Evolutionary conservation across 2,329 filamentous ascomycete species (phyloP).

Genomic region (Xylariaceae sp.): DNA sequence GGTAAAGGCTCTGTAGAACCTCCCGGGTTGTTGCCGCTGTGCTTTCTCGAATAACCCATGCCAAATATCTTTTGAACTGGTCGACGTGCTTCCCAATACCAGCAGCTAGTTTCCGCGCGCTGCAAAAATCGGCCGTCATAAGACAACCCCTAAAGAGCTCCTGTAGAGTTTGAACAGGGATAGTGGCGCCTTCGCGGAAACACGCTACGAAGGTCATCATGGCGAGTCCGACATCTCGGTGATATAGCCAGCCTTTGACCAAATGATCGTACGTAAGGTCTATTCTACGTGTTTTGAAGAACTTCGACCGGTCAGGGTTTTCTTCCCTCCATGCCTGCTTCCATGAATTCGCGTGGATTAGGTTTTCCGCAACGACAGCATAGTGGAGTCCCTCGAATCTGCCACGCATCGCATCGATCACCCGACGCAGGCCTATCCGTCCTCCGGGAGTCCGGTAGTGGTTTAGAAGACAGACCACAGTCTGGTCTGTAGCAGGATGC

Average conservation of each 20-base stretch:
- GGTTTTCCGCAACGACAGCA: conserved; percentile 28
- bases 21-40: conserved; percentile 13
- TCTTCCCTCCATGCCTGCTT: no score
- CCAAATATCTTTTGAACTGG: conserved; percentile 18
- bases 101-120: conserved; percentile 21
- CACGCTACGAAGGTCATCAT: conserved; percentile 26
- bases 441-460: conserved; percentile 43
- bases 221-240: conserved; percentile 30
- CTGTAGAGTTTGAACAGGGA: conserved; percentile 23
- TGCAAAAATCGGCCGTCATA: conserved; percentile 16
- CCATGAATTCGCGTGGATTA: no score
- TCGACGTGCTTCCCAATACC: conserved; percentile 22
- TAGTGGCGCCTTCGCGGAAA: conserved; percentile 19
- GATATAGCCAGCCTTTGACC: conserved; percentile 43
- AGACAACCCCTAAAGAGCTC: conserved; percentile 24
- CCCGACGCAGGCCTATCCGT: conserved; percentile 38
- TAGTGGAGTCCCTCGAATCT: conserved; percentile 28
- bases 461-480: conserved; percentile 44
- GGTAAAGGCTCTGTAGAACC: conserved; percentile 20
- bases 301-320: not conserved
- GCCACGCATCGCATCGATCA: conserved; percentile 42
- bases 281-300: conserved; percentile 29
- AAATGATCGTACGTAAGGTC: conserved; percentile 40
- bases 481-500: conserved; percentile 44
- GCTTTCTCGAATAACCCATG: conserved; percentile 14